A percentile compares a stretch with the other conserved stretches of the same genome.
phyloP scores from a whole-genome alignment of 2,329 filamentous ascomycete species.

The Penicillium sp. region DNA sequence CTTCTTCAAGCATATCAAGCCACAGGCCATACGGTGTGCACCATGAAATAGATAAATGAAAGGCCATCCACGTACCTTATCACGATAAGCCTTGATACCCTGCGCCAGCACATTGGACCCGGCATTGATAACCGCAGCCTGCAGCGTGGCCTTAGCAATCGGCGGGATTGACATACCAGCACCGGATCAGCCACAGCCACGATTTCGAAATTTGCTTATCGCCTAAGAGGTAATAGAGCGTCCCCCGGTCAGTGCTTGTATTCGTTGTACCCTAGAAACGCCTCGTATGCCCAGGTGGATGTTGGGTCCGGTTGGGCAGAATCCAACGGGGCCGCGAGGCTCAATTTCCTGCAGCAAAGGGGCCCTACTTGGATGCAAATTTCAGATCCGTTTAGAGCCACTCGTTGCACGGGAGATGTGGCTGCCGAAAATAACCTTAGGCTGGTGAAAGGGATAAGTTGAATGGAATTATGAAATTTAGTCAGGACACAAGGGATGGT shows the following conservation, averaged over 20 bases:
- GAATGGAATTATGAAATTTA: background rate
- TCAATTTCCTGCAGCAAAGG: background rate
- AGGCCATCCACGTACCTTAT: conserved; percentile 32
- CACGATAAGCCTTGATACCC: conserved; percentile 49
- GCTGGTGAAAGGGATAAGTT: background rate
- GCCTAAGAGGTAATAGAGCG: background rate
- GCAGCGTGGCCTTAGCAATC: conserved; percentile 52
- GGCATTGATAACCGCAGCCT: conserved; percentile 51
- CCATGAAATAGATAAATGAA: no score
- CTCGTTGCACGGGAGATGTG: background rate
- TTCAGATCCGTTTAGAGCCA: background rate
- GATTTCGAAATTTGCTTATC: background rate
- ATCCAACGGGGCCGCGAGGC: background rate
- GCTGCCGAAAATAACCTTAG: background rate
- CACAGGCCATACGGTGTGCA: no score
- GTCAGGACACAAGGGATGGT: background rate
- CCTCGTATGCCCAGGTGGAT: background rate
- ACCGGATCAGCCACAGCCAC: no score
- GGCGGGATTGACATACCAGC: conserved; percentile 37
- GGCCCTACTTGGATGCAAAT: background rate
- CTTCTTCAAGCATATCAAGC: no score
- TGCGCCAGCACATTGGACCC: conserved; percentile 55
- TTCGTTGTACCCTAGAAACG: background rate
- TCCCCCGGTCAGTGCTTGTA: background rate
- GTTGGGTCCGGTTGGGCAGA: background rate